Evolutionary conservation across 192 early-diverging fungal species (phyloP).

Genomic region (Gamsiella multidivaricata): DNA sequence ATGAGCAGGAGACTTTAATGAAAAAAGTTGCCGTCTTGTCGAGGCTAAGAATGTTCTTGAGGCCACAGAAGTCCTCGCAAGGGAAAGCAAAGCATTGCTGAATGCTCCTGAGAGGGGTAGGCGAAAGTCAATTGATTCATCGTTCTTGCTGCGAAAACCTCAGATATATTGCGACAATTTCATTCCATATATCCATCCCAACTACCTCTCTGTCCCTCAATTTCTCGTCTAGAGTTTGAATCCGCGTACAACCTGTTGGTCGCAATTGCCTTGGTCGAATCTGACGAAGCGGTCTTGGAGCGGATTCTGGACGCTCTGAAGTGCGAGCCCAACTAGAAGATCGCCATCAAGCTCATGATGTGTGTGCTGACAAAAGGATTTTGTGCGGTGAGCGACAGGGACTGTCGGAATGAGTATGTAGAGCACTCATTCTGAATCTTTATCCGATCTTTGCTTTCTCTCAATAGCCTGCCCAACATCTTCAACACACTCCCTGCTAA

Average conservation of each 20-base stretch:
- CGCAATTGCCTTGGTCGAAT: conserved; percentile 66
- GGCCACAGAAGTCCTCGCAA: conserved; percentile 66
- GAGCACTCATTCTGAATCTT: background rate
- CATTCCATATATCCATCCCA: too few relatives aligned
- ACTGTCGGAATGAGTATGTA: background rate
- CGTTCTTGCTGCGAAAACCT: background rate
- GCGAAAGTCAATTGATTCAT: background rate
- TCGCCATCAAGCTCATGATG: conserved; percentile 73
- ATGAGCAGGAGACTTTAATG: conserved; percentile 58
- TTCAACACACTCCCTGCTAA: conserved; percentile 81
- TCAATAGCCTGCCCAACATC: conserved; percentile 77
- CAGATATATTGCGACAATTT: too few relatives aligned
- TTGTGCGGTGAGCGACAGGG: background rate
- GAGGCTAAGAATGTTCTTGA: conserved; percentile 69
- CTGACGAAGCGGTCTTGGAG: conserved; percentile 54
- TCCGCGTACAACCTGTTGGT: conserved; percentile 75
- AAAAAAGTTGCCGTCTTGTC: conserved; percentile 64
- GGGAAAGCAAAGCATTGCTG: conserved; percentile 66
- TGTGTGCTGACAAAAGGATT: conserved; percentile 28
- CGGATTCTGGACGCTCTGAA: conserved; percentile 63
- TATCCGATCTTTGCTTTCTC: background rate
- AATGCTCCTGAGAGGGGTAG: conserved; percentile 69
- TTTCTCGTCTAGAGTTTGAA: conserved; percentile 65
- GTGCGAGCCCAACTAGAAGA: conserved; percentile 58
- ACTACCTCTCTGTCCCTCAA: background rate